These are phyloP conservation scores for Diphasiastrum complanatum DNA, from an alignment of 83 land plant genomes.

Conservation along the genomic window DNA sequence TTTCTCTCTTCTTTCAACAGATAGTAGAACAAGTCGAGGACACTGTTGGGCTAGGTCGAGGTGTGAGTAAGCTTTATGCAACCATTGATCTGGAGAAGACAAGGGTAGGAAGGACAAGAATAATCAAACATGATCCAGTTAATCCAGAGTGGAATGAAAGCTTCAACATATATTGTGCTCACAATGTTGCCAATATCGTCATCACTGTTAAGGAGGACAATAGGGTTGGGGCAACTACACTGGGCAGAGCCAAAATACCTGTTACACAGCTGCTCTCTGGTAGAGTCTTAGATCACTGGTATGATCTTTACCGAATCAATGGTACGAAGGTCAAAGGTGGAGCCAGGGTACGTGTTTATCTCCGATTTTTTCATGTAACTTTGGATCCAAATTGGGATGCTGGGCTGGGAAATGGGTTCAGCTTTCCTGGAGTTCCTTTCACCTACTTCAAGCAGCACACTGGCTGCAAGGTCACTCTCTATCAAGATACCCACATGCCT, in stretches of 20 bases:
- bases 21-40: not conserved
- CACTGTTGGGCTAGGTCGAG: not conserved
- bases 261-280: slow-evolving; percentile 16
- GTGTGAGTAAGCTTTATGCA: slow-evolving; percentile 27
- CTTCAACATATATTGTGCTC: slow-evolving; percentile 31
- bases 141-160: slow-evolving; percentile 34
- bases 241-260: slow-evolving; percentile 36
- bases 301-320: slow-evolving; percentile 18
- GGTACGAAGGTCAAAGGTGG: slow-evolving; percentile 11
- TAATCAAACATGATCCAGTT: slow-evolving; percentile 12
- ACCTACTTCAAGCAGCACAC: slow-evolving; percentile 10
- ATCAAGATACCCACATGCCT: slow-evolving; percentile 9
- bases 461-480: slow-evolving; percentile 13
- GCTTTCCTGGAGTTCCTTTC: slow-evolving; percentile 12
- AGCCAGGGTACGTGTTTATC: slow-evolving; percentile 20
- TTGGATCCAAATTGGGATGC: not conserved
- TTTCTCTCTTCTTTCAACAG: no score
- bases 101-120: slow-evolving; percentile 24
- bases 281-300: slow-evolving; percentile 26
- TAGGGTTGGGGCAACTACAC: slow-evolving; percentile 21
- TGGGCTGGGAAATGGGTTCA: not conserved
- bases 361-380: slow-evolving; percentile 19
- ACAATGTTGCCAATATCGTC: slow-evolving; percentile 19
- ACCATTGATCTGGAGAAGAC: slow-evolving; percentile 34
- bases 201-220: slow-evolving; percentile 33